Evolutionary conservation across 768 basidiomycete genomes (phyloP).

Genomic region (Stropharia rugosoannulata): DNA sequence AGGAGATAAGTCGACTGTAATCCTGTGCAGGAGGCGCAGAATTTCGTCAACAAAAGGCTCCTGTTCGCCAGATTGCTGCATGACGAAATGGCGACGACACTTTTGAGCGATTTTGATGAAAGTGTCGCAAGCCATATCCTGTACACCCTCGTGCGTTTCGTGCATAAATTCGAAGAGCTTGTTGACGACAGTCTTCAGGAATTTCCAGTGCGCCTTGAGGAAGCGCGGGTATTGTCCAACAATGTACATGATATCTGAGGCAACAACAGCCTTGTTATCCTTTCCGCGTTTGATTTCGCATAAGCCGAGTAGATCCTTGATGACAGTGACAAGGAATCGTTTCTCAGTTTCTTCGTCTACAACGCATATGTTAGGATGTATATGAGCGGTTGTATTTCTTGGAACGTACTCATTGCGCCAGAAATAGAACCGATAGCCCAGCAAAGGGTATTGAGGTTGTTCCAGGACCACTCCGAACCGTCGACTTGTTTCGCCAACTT

Average conservation of each 20-base stretch:
- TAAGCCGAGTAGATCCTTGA: slow-evolving; percentile 96
- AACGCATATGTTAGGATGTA: slow-evolving; percentile 1
- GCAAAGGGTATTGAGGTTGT: slow-evolving; percentile 97
- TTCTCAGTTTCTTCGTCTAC: slow-evolving; percentile 98
- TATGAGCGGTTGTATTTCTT: background rate
- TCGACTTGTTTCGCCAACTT: slow-evolving; percentile 98
- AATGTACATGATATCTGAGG: slow-evolving; percentile 97
- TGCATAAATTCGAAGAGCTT: slow-evolving; percentile 99
- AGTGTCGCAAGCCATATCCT: slow-evolving; percentile 99
- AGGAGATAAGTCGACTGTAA: slow-evolving; percentile 91
- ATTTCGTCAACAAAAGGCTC: slow-evolving; percentile 99
- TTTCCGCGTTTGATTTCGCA: slow-evolving; percentile 99
- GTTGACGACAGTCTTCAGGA: slow-evolving; percentile 99
- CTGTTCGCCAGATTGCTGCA: slow-evolving; percentile 95
- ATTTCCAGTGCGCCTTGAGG: slow-evolving; percentile 99
- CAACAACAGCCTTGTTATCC: slow-evolving; percentile 99
- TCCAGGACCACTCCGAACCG: slow-evolving; percentile 99
- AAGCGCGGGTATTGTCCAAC: slow-evolving; percentile 99
- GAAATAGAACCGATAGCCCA: slow-evolving; percentile 99
- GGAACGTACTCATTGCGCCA: slow-evolving; percentile 92
- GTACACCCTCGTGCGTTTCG: slow-evolving; percentile 98
- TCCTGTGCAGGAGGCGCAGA: slow-evolving; percentile 84
- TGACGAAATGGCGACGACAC: slow-evolving; percentile 95
- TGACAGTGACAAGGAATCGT: slow-evolving; percentile 97
- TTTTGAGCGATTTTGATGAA: slow-evolving; percentile 99